Percentiles rank a stretch among this genome's conserved stretches.
These are phyloP conservation scores for Fusarium succisae DNA, from an alignment of 2,329 filamentous ascomycete species.

Conservation along the genomic window DNA sequence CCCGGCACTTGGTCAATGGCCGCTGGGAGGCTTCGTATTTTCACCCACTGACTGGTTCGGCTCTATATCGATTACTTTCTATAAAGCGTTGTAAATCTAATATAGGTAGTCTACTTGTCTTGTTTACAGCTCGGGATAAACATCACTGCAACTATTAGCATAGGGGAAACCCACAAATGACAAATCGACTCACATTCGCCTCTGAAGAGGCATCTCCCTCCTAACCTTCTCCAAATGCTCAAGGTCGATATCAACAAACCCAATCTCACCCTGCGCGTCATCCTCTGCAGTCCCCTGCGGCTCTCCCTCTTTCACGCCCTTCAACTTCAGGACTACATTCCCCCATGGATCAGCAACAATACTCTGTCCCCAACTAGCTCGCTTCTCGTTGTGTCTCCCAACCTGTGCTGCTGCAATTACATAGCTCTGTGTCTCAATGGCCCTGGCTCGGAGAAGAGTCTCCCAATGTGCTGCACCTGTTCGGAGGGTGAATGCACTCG, in stretches of 20 bases:
- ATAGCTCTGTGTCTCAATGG: constrained; percentile 90
- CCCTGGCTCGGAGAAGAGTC: constrained; percentile 77
- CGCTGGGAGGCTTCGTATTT: too few relatives aligned
- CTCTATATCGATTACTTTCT: not conserved
- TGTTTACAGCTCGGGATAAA: constrained; percentile 36
- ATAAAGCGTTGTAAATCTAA: not conserved
- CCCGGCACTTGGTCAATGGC: too few relatives aligned
- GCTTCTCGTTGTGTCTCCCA: constrained; percentile 76
- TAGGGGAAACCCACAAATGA: not conserved
- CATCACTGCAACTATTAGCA: constrained; percentile 29
- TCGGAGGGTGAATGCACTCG: constrained; percentile 88
- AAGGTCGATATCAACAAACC: constrained; percentile 64
- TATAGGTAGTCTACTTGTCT: not conserved
- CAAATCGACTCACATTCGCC: constrained; percentile 59
- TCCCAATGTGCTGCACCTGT: constrained; percentile 92
- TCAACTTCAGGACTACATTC: constrained; percentile 71
- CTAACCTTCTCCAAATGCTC: constrained; percentile 58
- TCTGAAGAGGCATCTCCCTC: constrained; percentile 61
- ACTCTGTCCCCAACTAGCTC: constrained; percentile 85
- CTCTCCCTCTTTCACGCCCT: constrained; percentile 58
- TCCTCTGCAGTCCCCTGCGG: constrained; percentile 44
- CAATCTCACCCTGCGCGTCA: constrained; percentile 57
- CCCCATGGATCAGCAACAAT: constrained; percentile 92
- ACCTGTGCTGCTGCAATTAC: constrained; percentile 85
- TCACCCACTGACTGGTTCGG: too few relatives aligned